Percentiles rank a stretch among this genome's conserved stretches.
Evolutionary conservation across 768 basidiomycete genomes (phyloP).

Genomic region (Infundibulicybe gibba): DNA sequence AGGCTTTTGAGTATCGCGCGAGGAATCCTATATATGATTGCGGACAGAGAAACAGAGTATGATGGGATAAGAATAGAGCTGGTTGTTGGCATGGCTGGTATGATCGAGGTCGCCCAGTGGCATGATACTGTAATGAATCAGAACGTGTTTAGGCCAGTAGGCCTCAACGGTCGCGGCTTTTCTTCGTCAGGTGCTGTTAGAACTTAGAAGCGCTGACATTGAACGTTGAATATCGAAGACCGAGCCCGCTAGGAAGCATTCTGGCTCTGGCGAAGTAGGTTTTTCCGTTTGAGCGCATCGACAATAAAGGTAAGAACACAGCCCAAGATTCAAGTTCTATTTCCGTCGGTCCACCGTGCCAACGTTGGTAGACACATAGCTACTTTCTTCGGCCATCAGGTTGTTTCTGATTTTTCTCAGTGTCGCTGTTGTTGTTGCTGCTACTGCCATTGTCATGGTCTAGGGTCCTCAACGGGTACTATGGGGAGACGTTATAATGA

Average conservation of each 20-base stretch:
- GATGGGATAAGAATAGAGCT: too few species aligned
- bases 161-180: slow-evolving; percentile 4
- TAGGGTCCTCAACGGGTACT: too few species aligned
- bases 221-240: slow-evolving; percentile 63
- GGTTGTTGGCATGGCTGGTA: too few species aligned
- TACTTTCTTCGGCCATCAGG: slow-evolving; percentile 54
- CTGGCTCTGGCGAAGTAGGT: slow-evolving; percentile 35
- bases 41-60: too few species aligned
- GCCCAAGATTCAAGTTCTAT: slow-evolving; percentile 55
- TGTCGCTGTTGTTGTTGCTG: slow-evolving; percentile 52
- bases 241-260: slow-evolving; percentile 61
- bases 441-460: slow-evolving; percentile 76
- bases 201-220: too few species aligned
- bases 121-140: too few species aligned
- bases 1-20: too few species aligned
- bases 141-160: slow-evolving; percentile 11
- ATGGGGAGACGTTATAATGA: too few species aligned
- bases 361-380: slow-evolving; percentile 55
- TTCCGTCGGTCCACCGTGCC: slow-evolving; percentile 20
- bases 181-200: slow-evolving; percentile 35
- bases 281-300: slow-evolving; percentile 67
- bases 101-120: too few species aligned
- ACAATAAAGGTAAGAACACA: slow-evolving; percentile 60
- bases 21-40: too few species aligned
- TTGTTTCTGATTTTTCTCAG: slow-evolving; percentile 16